Evolutionary conservation across 257 asterid species (phyloP).

Genomic region (Ehretia macrophylla): DNA sequence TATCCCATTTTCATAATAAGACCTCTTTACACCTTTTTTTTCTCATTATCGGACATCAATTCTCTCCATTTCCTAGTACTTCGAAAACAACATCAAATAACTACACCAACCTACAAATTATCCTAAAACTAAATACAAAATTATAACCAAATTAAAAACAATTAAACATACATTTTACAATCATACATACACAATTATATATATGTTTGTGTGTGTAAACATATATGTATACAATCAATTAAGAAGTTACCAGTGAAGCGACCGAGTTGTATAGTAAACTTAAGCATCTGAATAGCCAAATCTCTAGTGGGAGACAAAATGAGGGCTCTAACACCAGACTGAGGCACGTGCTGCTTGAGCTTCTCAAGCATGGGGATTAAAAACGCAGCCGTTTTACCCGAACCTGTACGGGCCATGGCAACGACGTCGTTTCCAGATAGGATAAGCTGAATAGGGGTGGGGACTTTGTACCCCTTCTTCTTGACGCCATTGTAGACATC

Average conservation of each 20-base stretch:
- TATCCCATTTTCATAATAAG: too few species aligned
- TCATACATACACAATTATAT: too few species aligned
- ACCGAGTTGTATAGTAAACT: slow-evolving; percentile 72
- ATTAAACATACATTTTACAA: too few species aligned
- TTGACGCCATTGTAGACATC: slow-evolving; percentile 70
- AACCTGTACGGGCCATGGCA: slow-evolving; percentile 98
- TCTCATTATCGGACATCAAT: too few species aligned
- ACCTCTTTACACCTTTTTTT: too few species aligned
- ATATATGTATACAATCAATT: background rate
- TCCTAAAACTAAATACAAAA: too few species aligned
- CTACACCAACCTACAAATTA: too few species aligned
- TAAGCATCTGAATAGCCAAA: slow-evolving; percentile 86
- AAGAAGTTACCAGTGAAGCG: slow-evolving; percentile 65
- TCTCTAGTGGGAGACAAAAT: slow-evolving; percentile 92
- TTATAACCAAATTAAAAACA: background rate
- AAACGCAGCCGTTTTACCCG: slow-evolving; percentile 93
- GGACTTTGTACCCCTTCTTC: slow-evolving; percentile 81
- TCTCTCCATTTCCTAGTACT: background rate
- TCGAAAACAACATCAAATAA: too few species aligned
- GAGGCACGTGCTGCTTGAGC: slow-evolving; percentile 83
- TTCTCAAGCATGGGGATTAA: slow-evolving; percentile 90
- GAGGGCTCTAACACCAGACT: slow-evolving; percentile 86
- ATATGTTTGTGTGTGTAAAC: too few species aligned
- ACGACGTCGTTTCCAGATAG: slow-evolving; percentile 75
- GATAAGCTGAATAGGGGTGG: slow-evolving; percentile 89